A percentile compares a stretch with the other conserved stretches of the same genome.
phyloP scores from a whole-genome alignment of 2,329 filamentous ascomycete genomes.

The Phaeoacremonium minimum region DNA sequence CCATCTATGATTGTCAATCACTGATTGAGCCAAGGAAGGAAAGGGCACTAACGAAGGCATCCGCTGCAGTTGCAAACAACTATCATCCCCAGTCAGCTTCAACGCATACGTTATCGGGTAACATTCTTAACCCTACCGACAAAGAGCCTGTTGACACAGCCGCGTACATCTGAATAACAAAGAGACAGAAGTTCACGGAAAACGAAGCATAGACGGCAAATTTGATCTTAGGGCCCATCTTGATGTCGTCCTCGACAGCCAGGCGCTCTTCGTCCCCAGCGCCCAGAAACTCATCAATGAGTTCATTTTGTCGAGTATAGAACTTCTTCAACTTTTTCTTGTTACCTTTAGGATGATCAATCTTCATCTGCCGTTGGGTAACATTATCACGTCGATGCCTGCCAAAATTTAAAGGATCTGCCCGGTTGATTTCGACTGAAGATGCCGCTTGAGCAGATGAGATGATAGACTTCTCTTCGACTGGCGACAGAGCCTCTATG shows the following conservation, averaged over 20 bases:
- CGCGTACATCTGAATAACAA: slow-evolving; percentile 55
- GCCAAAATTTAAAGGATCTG: slow-evolving; percentile 33
- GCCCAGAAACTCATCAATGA: slow-evolving; percentile 49
- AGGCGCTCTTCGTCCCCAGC: slow-evolving; percentile 51
- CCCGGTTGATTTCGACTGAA: slow-evolving; percentile 10
- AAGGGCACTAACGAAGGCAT: slow-evolving; percentile 46
- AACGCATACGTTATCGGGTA: no score
- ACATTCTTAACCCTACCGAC: slow-evolving; percentile 28
- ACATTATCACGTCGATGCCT: slow-evolving; percentile 33
- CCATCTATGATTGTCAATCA: slow-evolving; percentile 37
- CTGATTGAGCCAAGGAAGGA: neutral
- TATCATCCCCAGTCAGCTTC: no score
- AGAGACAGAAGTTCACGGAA: slow-evolving; percentile 46
- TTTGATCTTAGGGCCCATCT: slow-evolving; percentile 46
- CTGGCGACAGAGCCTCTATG: no score
- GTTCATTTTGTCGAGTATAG: slow-evolving; percentile 41
- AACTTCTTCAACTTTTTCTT: slow-evolving; percentile 38
- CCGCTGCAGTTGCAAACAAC: slow-evolving; percentile 61
- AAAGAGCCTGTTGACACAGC: slow-evolving; percentile 55
- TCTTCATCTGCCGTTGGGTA: slow-evolving; percentile 39
- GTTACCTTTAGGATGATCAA: slow-evolving; percentile 39
- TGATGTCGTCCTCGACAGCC: slow-evolving; percentile 42
- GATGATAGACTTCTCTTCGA: no score
- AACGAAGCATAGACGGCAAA: slow-evolving; percentile 50
- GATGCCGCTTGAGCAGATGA: slow-evolving; percentile 9